Conservation (phyloP, 2,329 filamentous ascomycete genomes). For the Cadophora luteo-olivacea region DNA sequence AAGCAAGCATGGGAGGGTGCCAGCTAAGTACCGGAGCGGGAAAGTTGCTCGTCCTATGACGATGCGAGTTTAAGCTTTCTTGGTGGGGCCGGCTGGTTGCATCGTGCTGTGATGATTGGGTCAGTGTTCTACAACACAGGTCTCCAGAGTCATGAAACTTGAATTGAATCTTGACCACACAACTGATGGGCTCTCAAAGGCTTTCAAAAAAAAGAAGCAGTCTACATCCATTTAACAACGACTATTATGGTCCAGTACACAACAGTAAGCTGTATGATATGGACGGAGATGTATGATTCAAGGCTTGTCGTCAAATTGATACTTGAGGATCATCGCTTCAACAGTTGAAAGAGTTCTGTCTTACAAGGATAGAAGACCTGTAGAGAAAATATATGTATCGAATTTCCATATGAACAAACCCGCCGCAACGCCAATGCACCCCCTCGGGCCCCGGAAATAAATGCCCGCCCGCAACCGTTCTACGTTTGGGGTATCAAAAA, state of each 20-base stretch:
- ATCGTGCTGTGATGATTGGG: constrained; percentile 13
- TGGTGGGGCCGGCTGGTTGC: background rate
- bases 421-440: background rate
- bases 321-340: no score
- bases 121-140: background rate
- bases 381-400: background rate
- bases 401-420: background rate
- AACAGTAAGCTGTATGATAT: no score
- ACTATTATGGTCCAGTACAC: no score
- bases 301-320: no score
- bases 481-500: constrained; percentile 12
- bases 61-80: constrained; percentile 6
- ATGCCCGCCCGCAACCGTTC: background rate
- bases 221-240: no score
- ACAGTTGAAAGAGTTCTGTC: no score
- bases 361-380: no score
- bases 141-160: background rate
- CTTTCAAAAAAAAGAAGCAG: background rate
- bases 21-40: background rate
- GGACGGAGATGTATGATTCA: no score
- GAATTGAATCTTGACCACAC: background rate
- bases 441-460: background rate
- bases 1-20: background rate
- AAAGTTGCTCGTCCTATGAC: constrained; percentile 1
- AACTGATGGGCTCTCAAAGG: background rate